Percentiles rank a stretch among this genome's conserved stretches.
These are phyloP conservation scores for Annona squamosa DNA, from an alignment of 164 flowering plant genomes.

Conservation along the genomic window DNA sequence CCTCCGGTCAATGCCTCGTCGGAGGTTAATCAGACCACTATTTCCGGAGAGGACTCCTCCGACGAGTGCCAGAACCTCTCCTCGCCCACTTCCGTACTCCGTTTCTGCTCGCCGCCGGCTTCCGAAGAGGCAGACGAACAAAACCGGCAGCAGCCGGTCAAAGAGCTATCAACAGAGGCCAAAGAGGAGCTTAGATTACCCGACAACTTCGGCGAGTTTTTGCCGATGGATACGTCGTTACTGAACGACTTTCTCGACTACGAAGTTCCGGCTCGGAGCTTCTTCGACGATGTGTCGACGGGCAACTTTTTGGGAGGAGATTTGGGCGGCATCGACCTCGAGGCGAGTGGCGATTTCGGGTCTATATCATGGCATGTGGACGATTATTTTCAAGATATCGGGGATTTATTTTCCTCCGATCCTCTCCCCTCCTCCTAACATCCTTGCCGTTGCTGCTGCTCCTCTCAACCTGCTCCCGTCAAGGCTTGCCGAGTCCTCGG, in stretches of 20 bases:
- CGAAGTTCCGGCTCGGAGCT: slow-evolving; percentile 17
- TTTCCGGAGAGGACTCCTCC: slow-evolving; percentile 43
- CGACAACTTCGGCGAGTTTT: slow-evolving; percentile 17
- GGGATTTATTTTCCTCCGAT: slow-evolving; percentile 62
- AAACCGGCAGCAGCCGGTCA: neutral
- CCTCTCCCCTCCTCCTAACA: slow-evolving; percentile 17
- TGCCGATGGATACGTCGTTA: slow-evolving; percentile 24
- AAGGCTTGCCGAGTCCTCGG: slow-evolving; percentile 9
- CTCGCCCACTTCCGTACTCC: slow-evolving; percentile 70
- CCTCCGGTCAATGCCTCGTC: slow-evolving; percentile 7
- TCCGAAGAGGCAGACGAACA: slow-evolving; percentile 10
- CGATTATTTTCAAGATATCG: slow-evolving; percentile 59
- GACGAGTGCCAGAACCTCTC: slow-evolving; percentile 42
- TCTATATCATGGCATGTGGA: slow-evolving; percentile 23
- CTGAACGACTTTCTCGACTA: slow-evolving; percentile 31
- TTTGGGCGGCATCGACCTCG: slow-evolving; percentile 19
- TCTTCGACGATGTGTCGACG: slow-evolving; percentile 22
- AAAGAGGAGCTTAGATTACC: neutral
- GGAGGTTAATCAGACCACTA: slow-evolving; percentile 11
- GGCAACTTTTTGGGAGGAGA: slow-evolving; percentile 12
- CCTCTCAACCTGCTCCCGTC: neutral
- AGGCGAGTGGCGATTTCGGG: slow-evolving; percentile 15
- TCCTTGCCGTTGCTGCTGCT: neutral
- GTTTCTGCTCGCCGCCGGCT: slow-evolving; percentile 18
- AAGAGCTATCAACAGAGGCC: slow-evolving; percentile 9